Evolutionary conservation across 2,329 filamentous ascomycete species (phyloP).

Genomic region (Penicillium rolfsii): DNA sequence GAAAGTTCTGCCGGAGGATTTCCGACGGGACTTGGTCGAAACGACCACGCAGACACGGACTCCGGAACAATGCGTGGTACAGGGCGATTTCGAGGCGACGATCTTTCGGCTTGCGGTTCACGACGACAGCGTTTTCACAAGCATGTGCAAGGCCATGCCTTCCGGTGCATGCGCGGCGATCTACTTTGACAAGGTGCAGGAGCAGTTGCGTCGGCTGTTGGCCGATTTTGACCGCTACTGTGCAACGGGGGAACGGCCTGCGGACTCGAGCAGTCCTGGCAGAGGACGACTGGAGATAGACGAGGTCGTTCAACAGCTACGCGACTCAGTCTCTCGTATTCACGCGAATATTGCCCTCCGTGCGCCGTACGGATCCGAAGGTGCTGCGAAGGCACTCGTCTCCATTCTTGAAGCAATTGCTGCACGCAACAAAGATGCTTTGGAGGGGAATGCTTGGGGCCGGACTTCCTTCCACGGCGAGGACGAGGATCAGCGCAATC

Average conservation of each 20-base stretch:
- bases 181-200: slow-evolving; percentile 50
- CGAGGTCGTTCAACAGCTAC: slow-evolving; percentile 40
- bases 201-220: slow-evolving; percentile 40
- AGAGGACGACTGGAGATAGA: slow-evolving; percentile 30
- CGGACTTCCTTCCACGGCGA: slow-evolving; percentile 40
- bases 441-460: slow-evolving; percentile 43
- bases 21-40: slow-evolving; percentile 45
- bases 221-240: slow-evolving; percentile 47
- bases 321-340: slow-evolving; percentile 36
- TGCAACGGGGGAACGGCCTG: slow-evolving; percentile 34
- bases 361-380: slow-evolving; percentile 41
- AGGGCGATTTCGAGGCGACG: slow-evolving; percentile 50
- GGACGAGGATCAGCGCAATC: slow-evolving; percentile 47
- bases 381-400: slow-evolving; percentile 45
- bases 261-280: slow-evolving; percentile 23
- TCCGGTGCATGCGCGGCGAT: slow-evolving; percentile 46
- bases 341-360: slow-evolving; percentile 39
- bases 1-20: slow-evolving; percentile 47
- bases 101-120: slow-evolving; percentile 51
- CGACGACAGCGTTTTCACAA: slow-evolving; percentile 47
- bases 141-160: slow-evolving; percentile 49
- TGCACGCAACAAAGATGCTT: slow-evolving; percentile 44
- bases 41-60: slow-evolving; percentile 38
- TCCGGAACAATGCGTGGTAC: slow-evolving; percentile 49
- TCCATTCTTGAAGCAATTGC: slow-evolving; percentile 43